phyloP scores from a whole-genome alignment of 2,329 filamentous ascomycete genomes.

The Diplodia seriata region DNA sequence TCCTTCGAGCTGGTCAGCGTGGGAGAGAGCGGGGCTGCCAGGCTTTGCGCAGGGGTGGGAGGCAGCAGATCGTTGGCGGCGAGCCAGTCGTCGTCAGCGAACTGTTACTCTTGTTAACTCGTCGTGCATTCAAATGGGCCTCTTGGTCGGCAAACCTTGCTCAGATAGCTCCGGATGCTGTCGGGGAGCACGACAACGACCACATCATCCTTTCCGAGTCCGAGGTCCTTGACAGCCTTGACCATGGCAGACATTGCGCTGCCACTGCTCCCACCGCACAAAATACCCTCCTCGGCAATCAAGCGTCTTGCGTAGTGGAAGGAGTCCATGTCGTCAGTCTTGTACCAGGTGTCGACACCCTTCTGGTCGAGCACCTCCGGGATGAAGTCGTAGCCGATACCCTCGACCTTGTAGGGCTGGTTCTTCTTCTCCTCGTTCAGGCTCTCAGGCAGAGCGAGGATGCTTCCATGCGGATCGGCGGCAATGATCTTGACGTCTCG shows the following conservation, averaged over 20 bases:
- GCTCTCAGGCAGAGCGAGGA: constrained; percentile 79
- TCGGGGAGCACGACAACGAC: constrained; percentile 93
- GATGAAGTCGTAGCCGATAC: constrained; percentile 98
- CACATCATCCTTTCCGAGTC: constrained; percentile 81
- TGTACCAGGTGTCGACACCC: constrained; percentile 93
- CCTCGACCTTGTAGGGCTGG: constrained; percentile 94
- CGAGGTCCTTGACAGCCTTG: constrained; percentile 75
- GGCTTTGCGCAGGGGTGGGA: constrained; percentile 59
- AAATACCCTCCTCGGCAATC: constrained; percentile 91
- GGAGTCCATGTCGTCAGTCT: constrained; percentile 91
- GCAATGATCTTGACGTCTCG: constrained; percentile 84
- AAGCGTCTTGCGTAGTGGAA: constrained; percentile 89
- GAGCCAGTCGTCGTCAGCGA: constrained; percentile 98
- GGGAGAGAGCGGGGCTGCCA: constrained; percentile 41
- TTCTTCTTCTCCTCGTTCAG: constrained; percentile 84
- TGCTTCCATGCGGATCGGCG: constrained; percentile 90
- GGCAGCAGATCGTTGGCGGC: constrained; percentile 92
- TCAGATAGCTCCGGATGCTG: constrained; percentile 95
- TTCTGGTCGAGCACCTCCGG: constrained; percentile 87
- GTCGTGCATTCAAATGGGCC: background rate
- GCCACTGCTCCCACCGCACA: constrained; percentile 92
- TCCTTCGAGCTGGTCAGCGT: constrained; percentile 59
- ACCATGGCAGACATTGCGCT: constrained; percentile 86
- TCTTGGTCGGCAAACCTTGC: constrained; percentile 65
- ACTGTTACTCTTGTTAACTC: constrained; percentile 54